phyloP scores from a whole-genome alignment of 2,329 filamentous ascomycete genomes.

The Penicillium capsulatum region DNA sequence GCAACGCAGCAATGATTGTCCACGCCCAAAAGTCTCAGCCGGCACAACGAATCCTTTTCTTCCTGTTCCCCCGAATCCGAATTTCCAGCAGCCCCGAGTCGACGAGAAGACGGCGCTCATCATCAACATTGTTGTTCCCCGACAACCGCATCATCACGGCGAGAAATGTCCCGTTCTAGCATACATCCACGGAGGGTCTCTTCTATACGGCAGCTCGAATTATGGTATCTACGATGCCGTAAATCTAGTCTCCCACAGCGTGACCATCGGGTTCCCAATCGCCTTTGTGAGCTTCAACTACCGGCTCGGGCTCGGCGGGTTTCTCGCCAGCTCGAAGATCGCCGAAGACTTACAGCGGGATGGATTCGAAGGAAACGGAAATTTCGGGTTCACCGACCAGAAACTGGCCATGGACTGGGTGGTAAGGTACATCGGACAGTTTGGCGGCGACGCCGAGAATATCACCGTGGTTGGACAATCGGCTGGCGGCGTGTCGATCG shows the following conservation, averaged over 20 bases:
- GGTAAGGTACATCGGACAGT: conserved; percentile 6
- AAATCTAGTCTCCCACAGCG: conserved; percentile 10
- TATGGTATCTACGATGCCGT: conserved; percentile 13
- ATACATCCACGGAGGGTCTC: conserved; percentile 10
- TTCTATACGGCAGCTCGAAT: conserved; percentile 10
- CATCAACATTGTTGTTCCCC: conserved; percentile 6
- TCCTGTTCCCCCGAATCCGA: conserved; percentile 10
- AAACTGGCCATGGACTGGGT: conserved; percentile 10
- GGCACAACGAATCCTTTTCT: conserved; percentile 7
- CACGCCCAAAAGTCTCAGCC: conserved; percentile 4
- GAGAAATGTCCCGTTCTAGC: conserved; percentile 8
- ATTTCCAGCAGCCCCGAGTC: conserved; percentile 2
- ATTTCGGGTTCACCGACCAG: conserved; percentile 14
- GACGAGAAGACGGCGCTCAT: conserved; percentile 9
- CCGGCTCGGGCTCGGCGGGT: conserved; percentile 9
- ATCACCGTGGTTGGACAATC: conserved; percentile 9
- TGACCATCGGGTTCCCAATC: conserved; percentile 4
- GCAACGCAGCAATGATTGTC: conserved; percentile 6
- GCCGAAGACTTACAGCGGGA: conserved; percentile 6
- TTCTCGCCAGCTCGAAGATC: conserved; percentile 10
- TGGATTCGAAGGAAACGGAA: conserved; percentile 9
- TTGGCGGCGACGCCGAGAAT: conserved; percentile 10
- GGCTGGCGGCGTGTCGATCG: conserved; percentile 11
- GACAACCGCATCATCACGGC: not conserved
- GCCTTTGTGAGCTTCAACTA: conserved; percentile 11